These are phyloP conservation scores for Leishmania tarentolae DNA, from an alignment of 208 protist genomes.

Conservation along the genomic window DNA sequence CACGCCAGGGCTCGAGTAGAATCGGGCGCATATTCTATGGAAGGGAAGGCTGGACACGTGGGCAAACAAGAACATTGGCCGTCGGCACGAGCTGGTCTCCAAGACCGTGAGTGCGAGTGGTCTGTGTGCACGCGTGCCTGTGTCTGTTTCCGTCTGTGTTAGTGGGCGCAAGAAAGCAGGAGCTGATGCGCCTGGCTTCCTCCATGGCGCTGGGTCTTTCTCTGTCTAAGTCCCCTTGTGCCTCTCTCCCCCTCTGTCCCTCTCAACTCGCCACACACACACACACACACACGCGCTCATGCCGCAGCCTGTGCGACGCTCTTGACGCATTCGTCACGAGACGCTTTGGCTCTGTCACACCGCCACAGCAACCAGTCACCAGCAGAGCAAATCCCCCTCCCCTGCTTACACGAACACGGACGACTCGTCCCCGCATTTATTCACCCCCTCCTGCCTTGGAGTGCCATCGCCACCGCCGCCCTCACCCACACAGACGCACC, in stretches of 20 bases:
- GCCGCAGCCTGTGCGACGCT: background rate
- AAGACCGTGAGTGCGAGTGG: no score
- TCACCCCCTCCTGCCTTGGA: background rate
- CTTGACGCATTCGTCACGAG: background rate
- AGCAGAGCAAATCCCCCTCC: background rate
- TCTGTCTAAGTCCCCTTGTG: background rate
- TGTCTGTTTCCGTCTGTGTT: background rate
- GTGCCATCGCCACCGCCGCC: no score
- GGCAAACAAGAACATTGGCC: no score
- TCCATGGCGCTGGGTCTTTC: background rate
- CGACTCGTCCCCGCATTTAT: no score
- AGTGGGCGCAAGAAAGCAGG: background rate
- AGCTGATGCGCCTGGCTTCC: background rate
- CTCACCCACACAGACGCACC: background rate
- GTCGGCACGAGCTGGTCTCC: no score
- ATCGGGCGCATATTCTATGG: no score
- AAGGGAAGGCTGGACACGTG: no score
- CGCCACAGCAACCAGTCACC: no score
- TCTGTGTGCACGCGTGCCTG: no score
- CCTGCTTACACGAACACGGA: background rate
- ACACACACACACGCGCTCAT: no score
- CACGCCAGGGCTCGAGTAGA: no score
- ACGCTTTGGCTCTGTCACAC: background rate
- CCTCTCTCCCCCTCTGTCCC: background rate
- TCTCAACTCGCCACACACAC: background rate